A percentile compares a stretch with the other conserved stretches of the same genome.
phyloP scores from a whole-genome alignment of 768 basidiomycete genomes.

The Lactarius tabidus region DNA sequence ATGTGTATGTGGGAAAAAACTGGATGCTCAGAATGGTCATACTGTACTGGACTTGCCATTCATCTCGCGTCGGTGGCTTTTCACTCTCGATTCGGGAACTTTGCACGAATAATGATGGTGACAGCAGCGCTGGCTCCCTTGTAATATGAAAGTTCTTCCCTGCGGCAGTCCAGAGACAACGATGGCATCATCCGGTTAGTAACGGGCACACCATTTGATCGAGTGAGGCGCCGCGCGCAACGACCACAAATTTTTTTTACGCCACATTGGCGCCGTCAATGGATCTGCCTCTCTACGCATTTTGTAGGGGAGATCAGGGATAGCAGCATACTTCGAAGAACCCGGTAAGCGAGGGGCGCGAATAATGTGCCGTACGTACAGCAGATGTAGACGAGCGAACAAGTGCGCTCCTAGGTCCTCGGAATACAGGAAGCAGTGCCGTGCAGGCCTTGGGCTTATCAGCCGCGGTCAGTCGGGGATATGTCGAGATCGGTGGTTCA shows the following conservation, averaged over 20 bases:
- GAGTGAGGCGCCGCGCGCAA: background rate
- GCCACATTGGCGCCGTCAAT: conserved; percentile 1
- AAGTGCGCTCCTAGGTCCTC: background rate
- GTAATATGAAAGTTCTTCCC: background rate
- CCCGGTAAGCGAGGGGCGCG: background rate
- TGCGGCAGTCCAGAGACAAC: background rate
- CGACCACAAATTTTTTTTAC: conserved; percentile 2
- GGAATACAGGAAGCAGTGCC: background rate
- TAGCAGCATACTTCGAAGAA: background rate
- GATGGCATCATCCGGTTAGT: background rate
- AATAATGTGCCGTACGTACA: background rate
- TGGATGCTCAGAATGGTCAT: background rate
- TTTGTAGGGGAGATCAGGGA: background rate
- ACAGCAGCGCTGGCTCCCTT: background rate
- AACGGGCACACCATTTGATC: background rate
- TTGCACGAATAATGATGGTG: background rate
- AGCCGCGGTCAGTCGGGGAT: background rate
- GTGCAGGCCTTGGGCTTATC: background rate
- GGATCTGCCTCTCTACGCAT: background rate
- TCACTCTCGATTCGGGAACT: background rate
- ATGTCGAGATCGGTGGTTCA: background rate
- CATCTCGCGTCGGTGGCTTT: background rate
- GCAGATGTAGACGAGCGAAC: background rate
- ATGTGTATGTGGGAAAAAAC: conserved; percentile 6
- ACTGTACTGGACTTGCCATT: background rate